These are phyloP conservation scores for Sophora flavescens DNA, from an alignment of 306 rosid species.

Conservation along the genomic window DNA sequence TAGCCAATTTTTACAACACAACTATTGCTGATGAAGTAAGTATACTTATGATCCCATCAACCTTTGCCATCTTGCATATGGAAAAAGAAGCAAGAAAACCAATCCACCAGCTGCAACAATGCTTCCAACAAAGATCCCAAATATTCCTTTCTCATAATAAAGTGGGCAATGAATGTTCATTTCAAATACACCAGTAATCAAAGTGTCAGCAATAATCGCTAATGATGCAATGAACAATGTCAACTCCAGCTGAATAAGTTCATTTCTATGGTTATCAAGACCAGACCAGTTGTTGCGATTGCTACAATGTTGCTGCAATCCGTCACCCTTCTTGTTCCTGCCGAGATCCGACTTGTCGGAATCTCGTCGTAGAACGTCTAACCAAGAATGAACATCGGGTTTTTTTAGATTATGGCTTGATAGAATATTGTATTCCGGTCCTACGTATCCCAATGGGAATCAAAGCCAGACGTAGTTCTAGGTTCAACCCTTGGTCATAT, in stretches of 20 bases:
- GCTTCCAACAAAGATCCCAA: conserved; percentile 60
- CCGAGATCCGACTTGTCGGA: too few relatives aligned
- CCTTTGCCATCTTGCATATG: conserved; percentile 95
- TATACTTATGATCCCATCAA: conserved; percentile 75
- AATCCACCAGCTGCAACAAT: conserved; percentile 53
- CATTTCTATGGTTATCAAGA: conserved; percentile 95
- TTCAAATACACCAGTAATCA: conserved; percentile 78
- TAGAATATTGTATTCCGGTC: too few relatives aligned
- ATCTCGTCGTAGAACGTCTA: too few relatives aligned
- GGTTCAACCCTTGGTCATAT: too few relatives aligned
- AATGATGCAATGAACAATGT: conserved; percentile 90
- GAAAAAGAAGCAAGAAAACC: conserved; percentile 71
- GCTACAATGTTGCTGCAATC: too few relatives aligned
- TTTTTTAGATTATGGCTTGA: too few relatives aligned
- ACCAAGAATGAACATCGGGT: too few relatives aligned
- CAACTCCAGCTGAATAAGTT: conserved; percentile 97
- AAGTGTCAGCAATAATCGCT: conserved; percentile 77
- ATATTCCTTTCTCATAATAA: conserved; percentile 45
- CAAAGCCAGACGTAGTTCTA: too few relatives aligned
- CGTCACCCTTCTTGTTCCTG: too few relatives aligned
- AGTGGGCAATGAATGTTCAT: conserved; percentile 86
- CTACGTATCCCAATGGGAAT: too few relatives aligned
- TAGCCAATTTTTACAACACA: conserved; percentile 18
- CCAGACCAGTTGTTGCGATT: too few relatives aligned
- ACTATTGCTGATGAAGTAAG: background rate